Conservation (phyloP, 2,329 filamentous ascomycete genomes). For the Alternaria viburni region DNA sequence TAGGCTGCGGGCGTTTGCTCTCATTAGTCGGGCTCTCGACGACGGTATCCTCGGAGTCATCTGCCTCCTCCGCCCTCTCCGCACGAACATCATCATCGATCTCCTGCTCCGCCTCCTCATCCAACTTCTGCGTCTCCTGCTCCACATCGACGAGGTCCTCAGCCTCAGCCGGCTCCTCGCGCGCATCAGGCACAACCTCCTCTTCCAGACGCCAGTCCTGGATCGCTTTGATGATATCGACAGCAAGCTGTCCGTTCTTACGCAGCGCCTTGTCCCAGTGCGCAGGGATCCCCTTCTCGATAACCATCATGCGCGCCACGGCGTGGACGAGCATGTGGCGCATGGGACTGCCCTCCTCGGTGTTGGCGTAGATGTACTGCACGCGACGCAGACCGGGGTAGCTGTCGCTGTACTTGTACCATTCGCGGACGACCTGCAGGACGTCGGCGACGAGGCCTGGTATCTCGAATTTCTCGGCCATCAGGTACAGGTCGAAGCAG, state of each 20-base stretch:
- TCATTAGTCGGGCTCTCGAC: slow-evolving; percentile 27
- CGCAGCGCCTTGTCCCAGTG: slow-evolving; percentile 63
- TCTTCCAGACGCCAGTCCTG: slow-evolving; percentile 62
- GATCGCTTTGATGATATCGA: slow-evolving; percentile 61
- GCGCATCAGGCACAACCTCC: slow-evolving; percentile 57
- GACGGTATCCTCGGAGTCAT: slow-evolving; percentile 32
- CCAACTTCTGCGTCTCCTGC: slow-evolving; percentile 47
- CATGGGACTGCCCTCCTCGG: slow-evolving; percentile 55
- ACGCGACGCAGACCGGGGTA: slow-evolving; percentile 61
- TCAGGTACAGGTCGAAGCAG: slow-evolving; percentile 62
- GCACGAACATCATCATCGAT: slow-evolving; percentile 38
- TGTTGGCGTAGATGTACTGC: slow-evolving; percentile 60
- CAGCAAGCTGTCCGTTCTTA: slow-evolving; percentile 62
- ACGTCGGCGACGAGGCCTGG: slow-evolving; percentile 55
- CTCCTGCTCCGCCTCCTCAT: slow-evolving; percentile 37
- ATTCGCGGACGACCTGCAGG: slow-evolving; percentile 57
- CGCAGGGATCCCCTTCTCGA: slow-evolving; percentile 56
- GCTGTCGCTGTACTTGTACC: slow-evolving; percentile 59
- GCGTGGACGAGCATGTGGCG: slow-evolving; percentile 57
- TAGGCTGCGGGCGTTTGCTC: neutral
- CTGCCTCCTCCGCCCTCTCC: slow-evolving; percentile 24
- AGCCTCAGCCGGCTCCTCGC: slow-evolving; percentile 51
- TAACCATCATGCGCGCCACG: slow-evolving; percentile 59
- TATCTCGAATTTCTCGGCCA: slow-evolving; percentile 61
- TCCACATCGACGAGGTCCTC: slow-evolving; percentile 45